These are phyloP conservation scores for Xanthoconium stramineum DNA, from an alignment of 768 basidiomycete species.

Conservation along the genomic window DNA sequence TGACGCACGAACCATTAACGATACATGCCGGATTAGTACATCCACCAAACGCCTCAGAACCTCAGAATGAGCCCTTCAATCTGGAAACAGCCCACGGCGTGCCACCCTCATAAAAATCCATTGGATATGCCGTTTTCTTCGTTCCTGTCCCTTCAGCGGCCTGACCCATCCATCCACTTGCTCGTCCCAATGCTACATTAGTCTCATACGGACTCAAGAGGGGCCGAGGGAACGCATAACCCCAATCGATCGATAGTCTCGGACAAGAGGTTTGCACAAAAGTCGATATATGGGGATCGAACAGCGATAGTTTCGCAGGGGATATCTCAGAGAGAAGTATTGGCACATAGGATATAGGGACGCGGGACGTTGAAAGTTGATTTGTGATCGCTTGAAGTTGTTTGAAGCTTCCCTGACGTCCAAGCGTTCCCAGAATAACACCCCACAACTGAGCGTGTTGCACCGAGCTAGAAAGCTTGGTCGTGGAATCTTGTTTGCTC, in stretches of 20 bases:
- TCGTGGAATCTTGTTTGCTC: constrained; percentile 5
- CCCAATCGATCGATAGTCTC: constrained; percentile 97
- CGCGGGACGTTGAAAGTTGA: constrained; percentile 55
- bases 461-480: constrained; percentile 13
- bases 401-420: constrained; percentile 88
- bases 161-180: constrained; percentile 66
- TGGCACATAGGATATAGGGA: constrained; percentile 72
- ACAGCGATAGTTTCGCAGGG: constrained; percentile 85
- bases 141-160: constrained; percentile 16
- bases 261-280: constrained; percentile 98
- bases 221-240: constrained; percentile 89
- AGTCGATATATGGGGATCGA: constrained; percentile 75
- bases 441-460: constrained; percentile 62
- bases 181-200: constrained; percentile 66
- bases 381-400: constrained; percentile 84
- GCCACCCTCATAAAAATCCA: constrained; percentile 93
- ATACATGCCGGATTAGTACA: background rate
- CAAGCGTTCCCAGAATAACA: constrained; percentile 89
- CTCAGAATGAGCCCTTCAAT: constrained; percentile 46
- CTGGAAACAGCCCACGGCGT: constrained; percentile 75
- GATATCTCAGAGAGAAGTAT: constrained; percentile 97
- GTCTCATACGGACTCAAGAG: constrained; percentile 93
- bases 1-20: background rate
- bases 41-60: constrained; percentile 30
- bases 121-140: constrained; percentile 61